Conservation (phyloP, 176 grass and related monocot genomes). For the Raddia guianensis region DNA sequence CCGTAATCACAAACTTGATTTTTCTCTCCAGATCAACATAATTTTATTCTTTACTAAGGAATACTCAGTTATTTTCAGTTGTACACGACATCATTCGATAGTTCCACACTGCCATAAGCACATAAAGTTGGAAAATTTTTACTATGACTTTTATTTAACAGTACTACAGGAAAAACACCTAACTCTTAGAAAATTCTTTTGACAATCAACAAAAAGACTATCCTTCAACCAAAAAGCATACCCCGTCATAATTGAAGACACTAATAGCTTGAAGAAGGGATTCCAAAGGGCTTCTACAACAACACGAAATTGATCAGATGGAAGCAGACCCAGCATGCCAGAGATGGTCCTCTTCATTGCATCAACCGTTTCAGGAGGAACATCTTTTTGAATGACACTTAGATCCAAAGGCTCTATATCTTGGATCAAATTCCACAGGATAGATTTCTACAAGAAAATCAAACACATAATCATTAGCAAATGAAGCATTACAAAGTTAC, state of each 20-base stretch:
- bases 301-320: slow-evolving; percentile 95
- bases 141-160: slow-evolving; percentile 19
- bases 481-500: slow-evolving; percentile 17
- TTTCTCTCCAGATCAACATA: neutral
- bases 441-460: slow-evolving; percentile 66
- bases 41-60: slow-evolving; percentile 24
- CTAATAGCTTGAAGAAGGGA: slow-evolving; percentile 87
- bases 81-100: slow-evolving; percentile 23
- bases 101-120: neutral
- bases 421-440: slow-evolving; percentile 89
- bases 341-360: slow-evolving; percentile 97
- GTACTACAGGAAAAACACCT: neutral
- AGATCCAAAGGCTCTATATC: slow-evolving; percentile 94
- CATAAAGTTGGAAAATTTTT: neutral
- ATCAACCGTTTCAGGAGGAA: slow-evolving; percentile 85
- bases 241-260: slow-evolving; percentile 98
- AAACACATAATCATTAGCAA: slow-evolving; percentile 28
- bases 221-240: slow-evolving; percentile 49
- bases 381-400: slow-evolving; percentile 90
- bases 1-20: neutral
- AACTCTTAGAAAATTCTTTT: neutral
- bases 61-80: neutral
- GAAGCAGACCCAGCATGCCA: slow-evolving; percentile 92
- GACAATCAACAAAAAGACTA: neutral
- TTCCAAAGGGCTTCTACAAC: slow-evolving; percentile 86